Percentiles rank a stretch among this genome's conserved stretches.
These are phyloP conservation scores for Phytophthora agathidicida DNA, from an alignment of 352 stramenopile species.

Conservation along the genomic window DNA sequence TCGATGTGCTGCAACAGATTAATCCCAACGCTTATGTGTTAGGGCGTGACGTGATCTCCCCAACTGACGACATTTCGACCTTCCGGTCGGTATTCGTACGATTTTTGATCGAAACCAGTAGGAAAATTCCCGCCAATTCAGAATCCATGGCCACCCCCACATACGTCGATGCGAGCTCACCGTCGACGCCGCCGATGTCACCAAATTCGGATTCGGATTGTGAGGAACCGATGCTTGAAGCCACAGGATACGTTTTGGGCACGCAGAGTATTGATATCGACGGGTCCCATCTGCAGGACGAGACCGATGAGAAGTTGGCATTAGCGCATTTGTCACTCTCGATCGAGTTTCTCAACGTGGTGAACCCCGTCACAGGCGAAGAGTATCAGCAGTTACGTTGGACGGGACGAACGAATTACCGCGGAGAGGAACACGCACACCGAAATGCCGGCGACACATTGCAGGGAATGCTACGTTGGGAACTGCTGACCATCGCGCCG, in stretches of 20 bases:
- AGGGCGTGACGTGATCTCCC: conserved; percentile 48
- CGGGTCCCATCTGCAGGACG: conserved; percentile 22
- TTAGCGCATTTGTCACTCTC: conserved; percentile 52
- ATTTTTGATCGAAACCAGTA: conserved; percentile 43
- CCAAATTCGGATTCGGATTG: conserved; percentile 17
- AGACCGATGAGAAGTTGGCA: conserved; percentile 29
- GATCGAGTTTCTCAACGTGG: conserved; percentile 50
- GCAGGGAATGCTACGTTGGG: conserved; percentile 48
- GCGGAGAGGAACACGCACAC: conserved; percentile 41
- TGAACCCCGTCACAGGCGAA: conserved; percentile 34
- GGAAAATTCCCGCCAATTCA: conserved; percentile 11
- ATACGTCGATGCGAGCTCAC: conserved; percentile 24
- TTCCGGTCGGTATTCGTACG: conserved; percentile 53
- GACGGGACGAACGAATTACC: conserved; percentile 58
- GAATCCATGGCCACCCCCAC: conserved; percentile 21
- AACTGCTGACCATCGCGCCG: conserved; percentile 45
- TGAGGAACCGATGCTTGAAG: conserved; percentile 28
- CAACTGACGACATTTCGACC: conserved; percentile 31
- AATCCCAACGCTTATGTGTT: conserved; percentile 47
- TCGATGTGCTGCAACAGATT: conserved; percentile 50
- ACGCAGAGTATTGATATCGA: conserved; percentile 49
- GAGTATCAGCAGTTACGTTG: conserved; percentile 50
- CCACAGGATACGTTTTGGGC: conserved; percentile 47
- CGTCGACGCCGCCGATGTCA: conserved; percentile 17
- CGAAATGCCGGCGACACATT: conserved; percentile 51